These are phyloP conservation scores for Neospermospora avenae DNA, from an alignment of 2,329 filamentous ascomycete species.

Conservation along the genomic window DNA sequence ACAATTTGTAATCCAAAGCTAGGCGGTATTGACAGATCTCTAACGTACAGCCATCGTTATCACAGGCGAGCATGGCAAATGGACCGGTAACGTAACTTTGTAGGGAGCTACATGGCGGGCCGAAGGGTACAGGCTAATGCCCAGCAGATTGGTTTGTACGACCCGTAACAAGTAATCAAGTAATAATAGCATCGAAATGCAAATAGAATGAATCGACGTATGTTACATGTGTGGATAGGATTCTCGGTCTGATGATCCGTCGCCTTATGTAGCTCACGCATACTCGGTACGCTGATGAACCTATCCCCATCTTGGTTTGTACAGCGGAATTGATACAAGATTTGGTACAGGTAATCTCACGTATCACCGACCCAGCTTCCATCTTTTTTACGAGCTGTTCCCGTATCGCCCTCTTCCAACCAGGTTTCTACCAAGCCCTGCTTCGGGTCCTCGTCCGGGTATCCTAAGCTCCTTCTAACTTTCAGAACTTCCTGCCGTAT, in stretches of 20 bases:
- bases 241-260: background rate
- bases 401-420: slow-evolving; percentile 52
- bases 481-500: slow-evolving; percentile 79
- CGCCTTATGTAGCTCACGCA: background rate
- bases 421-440: slow-evolving; percentile 79
- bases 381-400: slow-evolving; percentile 57
- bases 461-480: slow-evolving; percentile 66
- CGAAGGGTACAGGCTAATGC: background rate
- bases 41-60: background rate
- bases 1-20: background rate
- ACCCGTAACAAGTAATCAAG: no score
- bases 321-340: background rate
- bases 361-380: slow-evolving; percentile 56
- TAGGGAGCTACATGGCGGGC: background rate
- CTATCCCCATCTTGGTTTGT: background rate
- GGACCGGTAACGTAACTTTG: background rate
- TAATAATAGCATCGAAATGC: background rate
- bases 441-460: slow-evolving; percentile 74
- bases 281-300: background rate
- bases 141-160: background rate
- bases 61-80: background rate
- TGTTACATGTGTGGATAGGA: background rate
- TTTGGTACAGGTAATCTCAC: slow-evolving; percentile 6
- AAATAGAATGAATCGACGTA: background rate
- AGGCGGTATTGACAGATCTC: background rate